Evolutionary conservation across 805 yeast species (phyloP), one percentile per base, ranked within the genome.

Genomic region (Spencermartinsiella europaea): DNA sequence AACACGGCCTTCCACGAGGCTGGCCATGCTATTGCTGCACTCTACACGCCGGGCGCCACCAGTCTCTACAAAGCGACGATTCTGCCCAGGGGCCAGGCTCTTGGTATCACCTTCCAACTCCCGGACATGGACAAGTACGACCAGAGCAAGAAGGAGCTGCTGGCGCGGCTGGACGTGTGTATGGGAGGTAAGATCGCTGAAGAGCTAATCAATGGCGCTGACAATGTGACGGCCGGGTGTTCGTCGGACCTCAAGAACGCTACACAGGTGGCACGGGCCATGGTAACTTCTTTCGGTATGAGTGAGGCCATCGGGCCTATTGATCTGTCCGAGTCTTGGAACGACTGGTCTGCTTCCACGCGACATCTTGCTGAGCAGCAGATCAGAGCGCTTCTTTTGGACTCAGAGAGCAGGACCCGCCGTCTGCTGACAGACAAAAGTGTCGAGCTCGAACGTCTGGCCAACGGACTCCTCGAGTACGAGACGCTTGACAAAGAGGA

Each of bases 101-200:
- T 93, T 44, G 99, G 99, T 64, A 80, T 93, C 40, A 95, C 99
- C 1, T 93, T 90, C 78, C 98, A 91, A 67, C 77, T 93, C 55
- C 99, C 99, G 2, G 98, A 93, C 64, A 88, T 90, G 91, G 99
- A 93, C 69, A 91, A 93, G 71, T 89, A 86, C 51, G 98, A 91
- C 62, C 85, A 86, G 67, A 88, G 96, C 27, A 85, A 79, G 64
- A 79, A 75, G 50, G 98, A 93, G 68, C 86, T 96, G 64, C 74
- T 83, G 53, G 96, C 98, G 0, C 74, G 95, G 53, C 69, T 93
- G 55, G 99, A 93, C 65, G 99, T 93, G 42, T 89, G 96, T 64
- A 93, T 93, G 99, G 99, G 99, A 50, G 99, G 99, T 53, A 90
- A 90, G 65, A 81, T 89, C 48, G 99, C 99, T 25, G 99, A 93